Conservation (phyloP, 352 stramenopile species). For the Phytophthora quininea region DNA sequence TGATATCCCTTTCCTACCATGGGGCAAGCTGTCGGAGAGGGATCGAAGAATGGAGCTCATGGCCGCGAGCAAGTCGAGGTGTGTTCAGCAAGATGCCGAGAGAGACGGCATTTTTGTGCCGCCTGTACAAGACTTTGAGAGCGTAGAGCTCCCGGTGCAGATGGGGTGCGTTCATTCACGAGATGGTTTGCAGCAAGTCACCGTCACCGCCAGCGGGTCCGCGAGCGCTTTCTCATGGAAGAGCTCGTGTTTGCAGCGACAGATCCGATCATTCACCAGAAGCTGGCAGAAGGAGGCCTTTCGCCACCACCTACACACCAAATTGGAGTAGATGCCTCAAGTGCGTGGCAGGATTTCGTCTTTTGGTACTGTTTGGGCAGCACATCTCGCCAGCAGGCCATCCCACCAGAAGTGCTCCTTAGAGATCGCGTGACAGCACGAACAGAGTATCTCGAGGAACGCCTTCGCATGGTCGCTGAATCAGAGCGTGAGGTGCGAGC, state of each 20-base stretch:
- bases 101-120: slow-evolving; percentile 50
- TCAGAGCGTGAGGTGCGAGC: slow-evolving; percentile 40
- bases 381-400: slow-evolving; percentile 26
- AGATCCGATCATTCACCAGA: slow-evolving; percentile 44
- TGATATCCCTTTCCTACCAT: slow-evolving; percentile 41
- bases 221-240: slow-evolving; percentile 60
- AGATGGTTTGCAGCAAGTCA: slow-evolving; percentile 61
- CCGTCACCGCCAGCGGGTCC: slow-evolving; percentile 49
- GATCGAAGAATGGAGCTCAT: slow-evolving; percentile 60
- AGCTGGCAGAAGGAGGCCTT: slow-evolving; percentile 40
- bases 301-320: slow-evolving; percentile 27
- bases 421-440: slow-evolving; percentile 43
- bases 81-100: slow-evolving; percentile 42
- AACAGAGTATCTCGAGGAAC: slow-evolving; percentile 42
- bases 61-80: slow-evolving; percentile 59
- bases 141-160: slow-evolving; percentile 48
- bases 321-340: slow-evolving; percentile 30
- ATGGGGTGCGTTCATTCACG: slow-evolving; percentile 53
- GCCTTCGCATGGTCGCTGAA: slow-evolving; percentile 31
- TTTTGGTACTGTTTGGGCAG: slow-evolving; percentile 60
- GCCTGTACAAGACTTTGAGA: slow-evolving; percentile 50
- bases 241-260: slow-evolving; percentile 62
- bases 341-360: slow-evolving; percentile 51
- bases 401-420: slow-evolving; percentile 26
- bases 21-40: slow-evolving; percentile 44